Evolutionary conservation across 768 basidiomycete genomes (phyloP).

Genomic region (Pisolithus albus): DNA sequence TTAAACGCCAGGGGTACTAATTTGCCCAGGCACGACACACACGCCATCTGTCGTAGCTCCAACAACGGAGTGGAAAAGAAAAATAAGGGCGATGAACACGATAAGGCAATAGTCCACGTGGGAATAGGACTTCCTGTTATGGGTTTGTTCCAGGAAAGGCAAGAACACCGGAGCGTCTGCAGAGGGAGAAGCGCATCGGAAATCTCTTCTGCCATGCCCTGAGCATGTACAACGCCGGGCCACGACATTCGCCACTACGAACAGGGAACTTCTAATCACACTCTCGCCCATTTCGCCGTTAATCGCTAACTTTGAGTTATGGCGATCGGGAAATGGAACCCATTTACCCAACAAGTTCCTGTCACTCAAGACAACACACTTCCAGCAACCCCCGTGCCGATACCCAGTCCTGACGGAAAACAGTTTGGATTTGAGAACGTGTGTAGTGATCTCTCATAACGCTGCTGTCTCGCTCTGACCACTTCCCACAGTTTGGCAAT

Average conservation of each 20-base stretch:
- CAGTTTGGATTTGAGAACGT: constrained; percentile 98
- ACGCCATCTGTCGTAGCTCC: neutral
- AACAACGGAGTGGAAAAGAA: no score
- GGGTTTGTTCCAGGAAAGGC: neutral
- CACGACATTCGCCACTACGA: neutral
- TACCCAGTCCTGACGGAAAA: constrained; percentile 66
- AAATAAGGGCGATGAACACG: neutral
- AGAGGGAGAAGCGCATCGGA: neutral
- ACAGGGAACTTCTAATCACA: constrained; percentile 14
- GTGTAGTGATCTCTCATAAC: constrained; percentile 29
- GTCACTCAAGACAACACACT: constrained; percentile 18
- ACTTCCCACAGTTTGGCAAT: constrained; percentile 73
- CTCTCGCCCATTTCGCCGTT: constrained; percentile 1
- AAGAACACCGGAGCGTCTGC: neutral
- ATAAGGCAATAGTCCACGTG: constrained; percentile 1
- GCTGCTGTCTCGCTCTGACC: constrained; percentile 6
- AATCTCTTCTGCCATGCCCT: neutral
- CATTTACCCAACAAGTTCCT: constrained; percentile 27
- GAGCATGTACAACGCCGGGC: neutral
- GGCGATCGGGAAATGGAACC: constrained; percentile 35
- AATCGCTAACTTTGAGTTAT: constrained; percentile 12
- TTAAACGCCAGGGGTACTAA: neutral
- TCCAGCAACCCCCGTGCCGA: constrained; percentile 28
- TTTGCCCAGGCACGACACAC: neutral
- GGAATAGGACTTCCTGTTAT: neutral